A percentile compares a stretch with the other conserved stretches of the same genome.
Conservation (phyloP, 257 asterid genomes). For the Nicotiana sylvestris region DNA sequence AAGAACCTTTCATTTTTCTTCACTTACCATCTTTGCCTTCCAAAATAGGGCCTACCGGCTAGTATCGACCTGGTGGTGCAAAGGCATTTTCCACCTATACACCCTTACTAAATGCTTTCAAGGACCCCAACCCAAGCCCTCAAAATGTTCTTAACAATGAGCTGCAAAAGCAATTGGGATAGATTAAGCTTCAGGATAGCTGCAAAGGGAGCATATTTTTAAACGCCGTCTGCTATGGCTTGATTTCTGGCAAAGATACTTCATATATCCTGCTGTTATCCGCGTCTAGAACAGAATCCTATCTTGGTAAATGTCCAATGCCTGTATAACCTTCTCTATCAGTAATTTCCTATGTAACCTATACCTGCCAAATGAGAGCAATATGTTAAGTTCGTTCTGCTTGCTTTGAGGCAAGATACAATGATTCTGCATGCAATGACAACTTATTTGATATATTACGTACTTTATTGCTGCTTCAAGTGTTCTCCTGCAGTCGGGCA, state of each 20-base stretch:
- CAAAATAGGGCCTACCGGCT: background rate
- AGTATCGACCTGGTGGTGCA: background rate
- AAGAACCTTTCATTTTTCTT: background rate
- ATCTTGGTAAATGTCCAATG: slow-evolving; percentile 76
- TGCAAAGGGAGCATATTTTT: background rate
- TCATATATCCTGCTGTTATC: background rate
- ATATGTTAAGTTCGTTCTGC: slow-evolving; percentile 5
- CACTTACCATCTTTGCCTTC: background rate
- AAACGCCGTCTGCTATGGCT: background rate
- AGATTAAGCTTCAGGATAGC: background rate
- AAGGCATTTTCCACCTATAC: background rate
- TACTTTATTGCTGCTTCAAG: slow-evolving; percentile 86
- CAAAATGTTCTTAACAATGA: background rate
- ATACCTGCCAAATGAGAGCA: slow-evolving; percentile 51
- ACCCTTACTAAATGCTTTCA: background rate
- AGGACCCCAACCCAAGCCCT: background rate
- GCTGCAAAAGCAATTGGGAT: background rate
- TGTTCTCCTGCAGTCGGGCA: slow-evolving; percentile 77
- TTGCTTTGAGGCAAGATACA: background rate
- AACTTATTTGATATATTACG: slow-evolving; percentile 12
- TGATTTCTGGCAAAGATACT: slow-evolving; percentile 10
- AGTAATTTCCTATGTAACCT: slow-evolving; percentile 74
- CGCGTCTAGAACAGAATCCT: slow-evolving; percentile 51
- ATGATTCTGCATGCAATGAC: background rate
- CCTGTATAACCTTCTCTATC: slow-evolving; percentile 74